These are phyloP conservation scores for Lactarius psammicola DNA, from an alignment of 768 basidiomycete species.

Conservation along the genomic window DNA sequence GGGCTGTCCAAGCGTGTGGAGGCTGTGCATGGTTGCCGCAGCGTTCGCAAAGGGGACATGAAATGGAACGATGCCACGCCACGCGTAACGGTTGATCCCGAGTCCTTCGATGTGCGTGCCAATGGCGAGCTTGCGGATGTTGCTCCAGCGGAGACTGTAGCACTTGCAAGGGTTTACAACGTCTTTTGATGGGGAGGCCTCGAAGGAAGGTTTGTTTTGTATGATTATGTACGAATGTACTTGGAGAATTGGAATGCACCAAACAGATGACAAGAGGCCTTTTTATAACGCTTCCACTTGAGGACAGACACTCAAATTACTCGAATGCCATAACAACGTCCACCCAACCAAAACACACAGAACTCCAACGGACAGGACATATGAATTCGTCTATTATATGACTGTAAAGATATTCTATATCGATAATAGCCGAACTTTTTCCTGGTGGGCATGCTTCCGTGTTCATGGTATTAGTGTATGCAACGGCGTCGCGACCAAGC, in stretches of 20 bases:
- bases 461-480: not conserved
- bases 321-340: not conserved
- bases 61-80: conserved; percentile 88
- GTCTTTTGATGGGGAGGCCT: conserved; percentile 53
- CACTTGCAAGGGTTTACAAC: conserved; percentile 74
- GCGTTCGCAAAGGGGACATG: conserved; percentile 83
- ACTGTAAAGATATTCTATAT: not conserved
- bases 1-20: conserved; percentile 67
- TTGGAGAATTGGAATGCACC: not conserved
- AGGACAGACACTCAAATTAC: not conserved
- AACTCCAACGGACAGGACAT: not conserved
- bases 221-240: not conserved
- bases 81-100: conserved; percentile 86
- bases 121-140: conserved; percentile 78
- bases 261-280: not conserved
- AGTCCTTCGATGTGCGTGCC: conserved; percentile 83
- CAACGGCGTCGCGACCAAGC: not conserved
- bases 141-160: conserved; percentile 64
- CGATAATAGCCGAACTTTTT: not conserved
- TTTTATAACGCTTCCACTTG: not conserved
- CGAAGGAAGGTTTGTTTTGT: not conserved
- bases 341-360: too few species aligned
- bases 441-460: not conserved
- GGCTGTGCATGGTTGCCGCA: conserved; percentile 74
- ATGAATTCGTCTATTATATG: not conserved